Evolutionary conservation across 495 filamentous ascomycete genomes (phyloP), one percentile per base, ranked within the genome.

Genomic region (Jackrogersella minutella): DNA sequence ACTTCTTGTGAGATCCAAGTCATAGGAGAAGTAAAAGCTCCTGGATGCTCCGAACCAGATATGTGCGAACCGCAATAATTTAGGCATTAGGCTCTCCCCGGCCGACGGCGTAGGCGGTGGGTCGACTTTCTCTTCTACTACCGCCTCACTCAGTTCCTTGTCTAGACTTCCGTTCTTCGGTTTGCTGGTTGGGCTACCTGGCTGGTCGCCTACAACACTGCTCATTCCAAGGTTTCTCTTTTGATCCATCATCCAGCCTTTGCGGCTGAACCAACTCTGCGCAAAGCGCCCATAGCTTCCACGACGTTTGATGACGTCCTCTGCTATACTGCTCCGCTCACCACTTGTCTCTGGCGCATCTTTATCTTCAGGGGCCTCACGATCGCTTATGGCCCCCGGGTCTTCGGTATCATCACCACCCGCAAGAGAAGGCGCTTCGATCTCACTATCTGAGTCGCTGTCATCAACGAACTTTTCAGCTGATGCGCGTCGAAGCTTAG

Each of bases 1-100:
- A 62, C 84, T 86, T 40, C 88, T 83, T 9, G 94, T 97, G 30
- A 97, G 82, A 71, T 97, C 93, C 74, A 91, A 85, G 63, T 99
- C 95, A 74, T 99, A 97, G 10, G 92, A 88, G 70, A 91, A 99
- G 78, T 88, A 97, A 78, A 97, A 97, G 73, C 91, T 97, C 55
- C 82, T 82, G 14, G 90, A 92, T 3, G 88, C 83, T 2, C 85
- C 85, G 67, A 97, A 91, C 47, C 96, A 79, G 44, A 97, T 80
- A 73, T 89, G 90, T 10, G 91, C 89, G 47, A 91, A 95, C 13
- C 90, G 85, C 24, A 99, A 78, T 49, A 97, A 77, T 76, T 96
- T 97, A 1, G 94, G 93, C 30, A 94, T 80, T 14, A 98, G 77
- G n/a, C 74, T 78, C 57, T 70, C 71, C 5, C 66, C 66, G 11